Percentiles rank a stretch among this genome's conserved stretches.
Conservation (phyloP, 768 basidiomycete genomes). For the Termitomyces sp. region DNA sequence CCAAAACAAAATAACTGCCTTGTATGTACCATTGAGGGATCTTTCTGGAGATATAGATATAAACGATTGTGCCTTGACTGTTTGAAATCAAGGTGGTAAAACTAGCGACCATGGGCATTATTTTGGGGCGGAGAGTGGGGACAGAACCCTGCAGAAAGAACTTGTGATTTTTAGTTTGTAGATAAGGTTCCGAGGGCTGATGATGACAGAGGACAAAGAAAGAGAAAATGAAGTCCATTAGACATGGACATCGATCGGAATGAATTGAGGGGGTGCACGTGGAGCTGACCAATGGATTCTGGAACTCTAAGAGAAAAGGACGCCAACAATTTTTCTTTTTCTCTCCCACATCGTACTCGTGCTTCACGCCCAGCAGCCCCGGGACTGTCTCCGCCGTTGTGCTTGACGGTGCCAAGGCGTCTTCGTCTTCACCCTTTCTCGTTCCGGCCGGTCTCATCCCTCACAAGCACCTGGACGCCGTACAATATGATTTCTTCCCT, state of each 20-base stretch:
- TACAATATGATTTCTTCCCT: constrained; percentile 39
- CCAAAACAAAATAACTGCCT: neutral
- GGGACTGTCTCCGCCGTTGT: constrained; percentile 4
- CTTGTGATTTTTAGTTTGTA: neutral
- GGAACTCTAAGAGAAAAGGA: constrained; percentile 16
- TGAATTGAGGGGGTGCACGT: constrained; percentile 11
- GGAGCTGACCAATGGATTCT: constrained; percentile 18
- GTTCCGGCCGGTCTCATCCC: constrained; percentile 14
- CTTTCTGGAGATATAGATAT: neutral
- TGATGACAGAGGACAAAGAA: neutral
- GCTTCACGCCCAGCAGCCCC: neutral
- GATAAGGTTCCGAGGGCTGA: neutral
- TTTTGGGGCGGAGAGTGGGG: neutral
- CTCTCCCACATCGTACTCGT: constrained; percentile 11
- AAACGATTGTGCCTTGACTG: neutral
- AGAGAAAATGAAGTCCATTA: neutral
- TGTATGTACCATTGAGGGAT: neutral
- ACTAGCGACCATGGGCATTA: neutral
- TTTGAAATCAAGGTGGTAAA: neutral
- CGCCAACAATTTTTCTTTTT: constrained; percentile 9
- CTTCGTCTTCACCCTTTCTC: constrained; percentile 13
- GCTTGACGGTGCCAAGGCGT: constrained; percentile 15
- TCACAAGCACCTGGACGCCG: constrained; percentile 28
- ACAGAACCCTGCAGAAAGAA: neutral
- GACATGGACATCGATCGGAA: constrained; percentile 3